phyloP scores from a whole-genome alignment of 768 basidiomycete genomes.

The Cyathus striatus region DNA sequence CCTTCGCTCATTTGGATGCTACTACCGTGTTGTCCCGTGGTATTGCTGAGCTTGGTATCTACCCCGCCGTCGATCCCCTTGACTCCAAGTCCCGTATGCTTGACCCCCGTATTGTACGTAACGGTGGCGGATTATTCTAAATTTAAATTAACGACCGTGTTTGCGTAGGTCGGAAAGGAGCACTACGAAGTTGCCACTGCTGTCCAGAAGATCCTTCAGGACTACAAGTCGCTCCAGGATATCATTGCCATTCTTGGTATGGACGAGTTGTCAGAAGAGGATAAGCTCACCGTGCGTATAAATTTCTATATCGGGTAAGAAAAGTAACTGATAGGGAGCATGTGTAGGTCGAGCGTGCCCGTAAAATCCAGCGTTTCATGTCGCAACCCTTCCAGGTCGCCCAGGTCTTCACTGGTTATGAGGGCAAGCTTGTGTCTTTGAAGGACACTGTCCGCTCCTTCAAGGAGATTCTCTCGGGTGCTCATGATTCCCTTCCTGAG shows the following conservation, averaged over 20 bases:
- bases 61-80: slow-evolving; percentile 98
- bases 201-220: slow-evolving; percentile 95
- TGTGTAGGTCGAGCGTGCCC: slow-evolving; percentile 93
- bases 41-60: slow-evolving; percentile 98
- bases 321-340: no score
- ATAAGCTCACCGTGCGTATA: slow-evolving; percentile 87
- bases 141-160: slow-evolving; percentile 3
- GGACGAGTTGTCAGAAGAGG: slow-evolving; percentile 99
- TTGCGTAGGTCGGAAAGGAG: slow-evolving; percentile 68
- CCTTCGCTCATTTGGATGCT: slow-evolving; percentile 99
- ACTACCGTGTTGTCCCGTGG: slow-evolving; percentile 99
- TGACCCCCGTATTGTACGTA: slow-evolving; percentile 93
- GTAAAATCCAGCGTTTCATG: slow-evolving; percentile 99
- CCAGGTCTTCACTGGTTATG: slow-evolving; percentile 99
- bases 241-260: slow-evolving; percentile 99
- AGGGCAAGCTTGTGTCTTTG: slow-evolving; percentile 93
- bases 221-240: slow-evolving; percentile 97
- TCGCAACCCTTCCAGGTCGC: slow-evolving; percentile 99
- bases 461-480: slow-evolving; percentile 93
- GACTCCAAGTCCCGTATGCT: slow-evolving; percentile 99
- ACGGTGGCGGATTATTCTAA: not conserved
- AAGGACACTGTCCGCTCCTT: slow-evolving; percentile 97
- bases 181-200: slow-evolving; percentile 97
- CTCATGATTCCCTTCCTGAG: slow-evolving; percentile 88
- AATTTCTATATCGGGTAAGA: no score